A percentile compares a stretch with the other conserved stretches of the same genome.
Evolutionary conservation across 2,329 filamentous ascomycete genomes (phyloP).

Genomic region (Penicillium verrucosum): DNA sequence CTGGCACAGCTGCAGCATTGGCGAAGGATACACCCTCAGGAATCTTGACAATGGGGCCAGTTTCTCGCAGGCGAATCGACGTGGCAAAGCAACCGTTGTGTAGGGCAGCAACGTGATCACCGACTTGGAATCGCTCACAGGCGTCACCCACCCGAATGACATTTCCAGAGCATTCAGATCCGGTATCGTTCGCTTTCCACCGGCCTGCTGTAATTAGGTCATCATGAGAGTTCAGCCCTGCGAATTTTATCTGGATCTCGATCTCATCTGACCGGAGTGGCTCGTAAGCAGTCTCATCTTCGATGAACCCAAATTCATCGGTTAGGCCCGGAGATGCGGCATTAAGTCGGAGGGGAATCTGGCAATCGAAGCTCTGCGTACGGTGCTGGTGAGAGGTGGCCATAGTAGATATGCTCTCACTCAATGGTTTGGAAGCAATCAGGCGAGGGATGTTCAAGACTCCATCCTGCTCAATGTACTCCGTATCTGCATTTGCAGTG

Average conservation of each 20-base stretch:
- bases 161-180: conserved; percentile 5
- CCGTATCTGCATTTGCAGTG: neutral
- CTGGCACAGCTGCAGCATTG: conserved; percentile 12
- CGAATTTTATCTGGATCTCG: conserved; percentile 2
- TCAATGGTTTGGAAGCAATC: neutral
- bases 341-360: neutral
- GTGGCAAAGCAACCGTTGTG: neutral
- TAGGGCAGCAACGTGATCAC: conserved; percentile 10
- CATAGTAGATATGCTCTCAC: neutral
- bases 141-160: conserved; percentile 8
- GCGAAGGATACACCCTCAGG: conserved; percentile 2
- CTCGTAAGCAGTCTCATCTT: neutral
- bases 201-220: conserved; percentile 28
- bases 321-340: neutral
- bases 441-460: neutral
- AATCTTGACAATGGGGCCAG: neutral
- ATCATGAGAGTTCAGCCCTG: conserved; percentile 32
- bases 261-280: conserved; percentile 4
- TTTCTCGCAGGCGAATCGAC: neutral
- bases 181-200: neutral
- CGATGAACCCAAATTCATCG: conserved; percentile 3
- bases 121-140: conserved; percentile 4
- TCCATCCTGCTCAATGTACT: neutral
- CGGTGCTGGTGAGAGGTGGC: neutral
- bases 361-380: neutral